A percentile compares a stretch with the other conserved stretches of the same genome.
Evolutionary conservation across 768 basidiomycete species (phyloP).

Genomic region (Leccinum subgranulosum): DNA sequence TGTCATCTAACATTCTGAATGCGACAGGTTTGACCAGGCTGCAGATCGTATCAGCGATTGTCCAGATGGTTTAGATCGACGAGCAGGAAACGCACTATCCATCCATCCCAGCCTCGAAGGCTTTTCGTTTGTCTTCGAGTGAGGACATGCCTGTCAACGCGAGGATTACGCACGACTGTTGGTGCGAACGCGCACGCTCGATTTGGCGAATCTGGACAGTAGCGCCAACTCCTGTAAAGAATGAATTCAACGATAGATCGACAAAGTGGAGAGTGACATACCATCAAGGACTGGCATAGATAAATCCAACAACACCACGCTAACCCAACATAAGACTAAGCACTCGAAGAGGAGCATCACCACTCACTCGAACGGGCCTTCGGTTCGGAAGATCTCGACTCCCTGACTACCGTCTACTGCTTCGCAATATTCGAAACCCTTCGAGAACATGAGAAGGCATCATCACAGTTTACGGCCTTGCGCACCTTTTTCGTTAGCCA

Average conservation of each 20-base stretch:
- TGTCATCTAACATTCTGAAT: conserved; percentile 85
- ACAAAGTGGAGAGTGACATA: conserved; percentile 25
- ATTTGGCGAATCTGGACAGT: conserved; percentile 78
- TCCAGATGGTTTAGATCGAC: background rate
- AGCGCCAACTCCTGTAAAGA: conserved; percentile 66
- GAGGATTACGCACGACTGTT: conserved; percentile 56
- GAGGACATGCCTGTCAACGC: conserved; percentile 95
- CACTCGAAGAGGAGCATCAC: background rate
- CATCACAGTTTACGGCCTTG: background rate
- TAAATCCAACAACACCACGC: conserved; percentile 83
- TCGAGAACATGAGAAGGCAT: conserved; percentile 1
- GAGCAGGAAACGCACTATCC: conserved; percentile 73
- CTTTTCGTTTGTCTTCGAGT: conserved; percentile 84
- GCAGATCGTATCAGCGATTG: background rate
- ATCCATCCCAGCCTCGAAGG: conserved; percentile 91
- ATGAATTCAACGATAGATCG: background rate
- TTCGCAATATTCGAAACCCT: conserved; percentile 74
- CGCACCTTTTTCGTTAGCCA: conserved; percentile 63
- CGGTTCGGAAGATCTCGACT: conserved; percentile 65
- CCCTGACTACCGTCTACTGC: conserved; percentile 86
- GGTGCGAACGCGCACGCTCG: conserved; percentile 44
- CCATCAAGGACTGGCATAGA: conserved; percentile 96
- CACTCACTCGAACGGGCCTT: conserved; percentile 85
- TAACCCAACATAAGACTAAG: conserved; percentile 29
- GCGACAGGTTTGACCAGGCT: conserved; percentile 95